Percentiles rank a stretch among this genome's conserved stretches.
Conservation (phyloP, 148 eudicot genomes). For the Limonium bicolor region DNA sequence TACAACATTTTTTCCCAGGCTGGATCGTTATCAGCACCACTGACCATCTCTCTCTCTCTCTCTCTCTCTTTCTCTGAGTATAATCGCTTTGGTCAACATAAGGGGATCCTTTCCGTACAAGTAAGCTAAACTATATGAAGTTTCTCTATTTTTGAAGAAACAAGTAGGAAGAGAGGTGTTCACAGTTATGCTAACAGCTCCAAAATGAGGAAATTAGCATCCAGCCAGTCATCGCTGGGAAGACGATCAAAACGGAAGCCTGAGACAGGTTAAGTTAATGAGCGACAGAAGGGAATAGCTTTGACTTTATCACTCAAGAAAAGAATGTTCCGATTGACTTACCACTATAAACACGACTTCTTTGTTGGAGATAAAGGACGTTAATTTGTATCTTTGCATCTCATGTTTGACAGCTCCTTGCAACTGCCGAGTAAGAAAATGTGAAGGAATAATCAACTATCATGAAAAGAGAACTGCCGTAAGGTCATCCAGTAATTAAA, state of each 20-base stretch:
- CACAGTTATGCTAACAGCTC: too few relatives aligned
- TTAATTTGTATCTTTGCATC: constrained; percentile 38
- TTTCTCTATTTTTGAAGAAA: too few relatives aligned
- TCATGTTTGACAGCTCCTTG: constrained; percentile 41
- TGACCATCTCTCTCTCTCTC: too few relatives aligned
- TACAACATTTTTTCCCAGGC: too few relatives aligned
- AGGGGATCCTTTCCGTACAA: too few relatives aligned
- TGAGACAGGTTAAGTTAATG: constrained; percentile 14
- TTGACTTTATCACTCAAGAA: background rate
- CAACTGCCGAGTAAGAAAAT: constrained; percentile 25
- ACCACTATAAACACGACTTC: constrained; percentile 68
- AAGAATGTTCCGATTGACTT: constrained; percentile 5
- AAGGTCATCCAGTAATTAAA: background rate
- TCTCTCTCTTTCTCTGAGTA: too few relatives aligned
- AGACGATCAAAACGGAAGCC: constrained; percentile 49
- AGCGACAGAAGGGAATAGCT: background rate
- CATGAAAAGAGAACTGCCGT: background rate
- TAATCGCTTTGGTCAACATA: too few relatives aligned
- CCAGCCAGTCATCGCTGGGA: constrained; percentile 46
- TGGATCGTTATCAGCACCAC: too few relatives aligned
- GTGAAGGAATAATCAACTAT: background rate
- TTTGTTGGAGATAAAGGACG: constrained; percentile 46
- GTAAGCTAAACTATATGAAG: too few relatives aligned
- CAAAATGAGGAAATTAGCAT: constrained; percentile 33
- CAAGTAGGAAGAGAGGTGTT: too few relatives aligned